Evolutionary conservation across 441 rosid genomes (phyloP).

Genomic region (Erodium moschatum): DNA sequence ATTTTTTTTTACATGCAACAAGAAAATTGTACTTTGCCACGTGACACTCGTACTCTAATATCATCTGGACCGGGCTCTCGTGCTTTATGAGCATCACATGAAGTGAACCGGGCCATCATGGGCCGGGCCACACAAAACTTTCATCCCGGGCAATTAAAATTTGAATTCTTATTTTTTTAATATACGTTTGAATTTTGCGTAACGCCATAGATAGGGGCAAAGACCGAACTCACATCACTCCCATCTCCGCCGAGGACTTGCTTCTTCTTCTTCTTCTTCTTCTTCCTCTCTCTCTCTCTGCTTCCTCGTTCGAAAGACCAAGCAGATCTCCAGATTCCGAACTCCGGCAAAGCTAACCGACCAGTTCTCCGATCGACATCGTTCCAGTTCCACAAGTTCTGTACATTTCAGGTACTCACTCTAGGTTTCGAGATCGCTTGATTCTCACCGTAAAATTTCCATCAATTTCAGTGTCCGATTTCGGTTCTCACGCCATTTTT

Average conservation of each 20-base stretch:
- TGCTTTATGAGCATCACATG: neutral
- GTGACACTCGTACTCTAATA: too few species aligned
- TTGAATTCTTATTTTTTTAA: neutral
- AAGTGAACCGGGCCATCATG: neutral
- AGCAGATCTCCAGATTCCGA: conserved; percentile 8
- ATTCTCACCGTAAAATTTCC: neutral
- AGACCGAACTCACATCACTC: neutral
- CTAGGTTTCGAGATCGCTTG: neutral
- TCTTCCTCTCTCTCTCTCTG: neutral
- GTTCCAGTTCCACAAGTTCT: neutral
- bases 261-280: neutral
- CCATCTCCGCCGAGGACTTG: conserved; percentile 8
- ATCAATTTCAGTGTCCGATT: neutral
- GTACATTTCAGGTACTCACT: neutral
- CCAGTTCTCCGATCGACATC: neutral
- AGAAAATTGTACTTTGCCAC: too few species aligned
- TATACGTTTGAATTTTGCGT: neutral
- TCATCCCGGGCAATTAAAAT: conserved; percentile 8
- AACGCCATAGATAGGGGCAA: neutral
- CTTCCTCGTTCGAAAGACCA: neutral
- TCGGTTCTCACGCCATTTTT: neutral
- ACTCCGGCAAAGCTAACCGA: neutral
- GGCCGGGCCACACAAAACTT: neutral
- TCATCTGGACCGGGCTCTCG: neutral
- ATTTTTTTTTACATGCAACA: too few species aligned